phyloP scores from a whole-genome alignment of 148 eudicot species.

The Persicaria maculosa region DNA sequence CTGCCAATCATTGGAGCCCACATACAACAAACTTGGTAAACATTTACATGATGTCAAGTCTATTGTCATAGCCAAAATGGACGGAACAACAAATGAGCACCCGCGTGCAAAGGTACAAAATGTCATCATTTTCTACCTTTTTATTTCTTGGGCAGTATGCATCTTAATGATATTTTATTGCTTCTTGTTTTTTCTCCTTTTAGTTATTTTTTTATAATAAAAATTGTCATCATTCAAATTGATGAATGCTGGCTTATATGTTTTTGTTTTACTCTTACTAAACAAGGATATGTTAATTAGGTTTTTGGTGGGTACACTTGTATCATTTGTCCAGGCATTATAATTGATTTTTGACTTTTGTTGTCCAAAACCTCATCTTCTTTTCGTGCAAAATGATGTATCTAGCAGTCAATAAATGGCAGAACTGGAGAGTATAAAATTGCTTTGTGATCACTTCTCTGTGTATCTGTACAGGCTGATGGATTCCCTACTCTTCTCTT shows the following conservation, averaged over 20 bases:
- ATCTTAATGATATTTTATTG: not conserved
- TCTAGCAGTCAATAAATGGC: too few species aligned
- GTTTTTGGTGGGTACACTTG: too few species aligned
- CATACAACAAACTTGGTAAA: conserved; percentile 80
- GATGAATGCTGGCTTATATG: too few species aligned
- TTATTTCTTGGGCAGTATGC: not conserved
- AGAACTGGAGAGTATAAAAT: not conserved
- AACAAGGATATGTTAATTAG: too few species aligned
- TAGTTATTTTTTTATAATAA: too few species aligned
- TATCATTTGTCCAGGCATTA: too few species aligned
- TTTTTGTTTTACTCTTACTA: too few species aligned
- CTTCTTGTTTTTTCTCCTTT: too few species aligned
- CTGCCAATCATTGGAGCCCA: conserved; percentile 87
- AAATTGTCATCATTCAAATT: too few species aligned
- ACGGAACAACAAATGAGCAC: conserved; percentile 95
- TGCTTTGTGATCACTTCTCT: not conserved
- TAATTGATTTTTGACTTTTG: too few species aligned
- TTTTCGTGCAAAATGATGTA: too few species aligned
- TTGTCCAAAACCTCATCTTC: too few species aligned
- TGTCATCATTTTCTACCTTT: not conserved
- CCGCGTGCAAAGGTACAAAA: conserved; percentile 70
- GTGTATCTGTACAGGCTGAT: conserved; percentile 48
- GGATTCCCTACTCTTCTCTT: conserved; percentile 91
- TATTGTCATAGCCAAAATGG: conserved; percentile 86
- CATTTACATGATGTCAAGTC: conserved; percentile 75